Conservation (phyloP, 805 yeast genomes). For the Candida endomychidarum region DNA sequence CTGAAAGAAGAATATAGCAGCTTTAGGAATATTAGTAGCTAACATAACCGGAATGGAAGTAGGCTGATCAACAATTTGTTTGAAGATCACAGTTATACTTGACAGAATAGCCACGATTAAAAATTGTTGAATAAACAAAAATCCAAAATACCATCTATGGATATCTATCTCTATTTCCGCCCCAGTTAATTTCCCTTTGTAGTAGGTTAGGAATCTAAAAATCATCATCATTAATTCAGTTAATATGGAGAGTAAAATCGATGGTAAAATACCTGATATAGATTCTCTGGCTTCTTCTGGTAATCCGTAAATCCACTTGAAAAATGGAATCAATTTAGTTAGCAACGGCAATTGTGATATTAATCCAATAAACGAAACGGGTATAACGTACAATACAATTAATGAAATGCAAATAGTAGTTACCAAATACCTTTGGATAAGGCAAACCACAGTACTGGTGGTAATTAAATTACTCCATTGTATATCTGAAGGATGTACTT, state of each 20-base stretch:
- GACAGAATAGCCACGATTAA: constrained; percentile 83
- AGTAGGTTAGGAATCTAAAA: constrained; percentile 52
- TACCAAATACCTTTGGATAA: constrained; percentile 44
- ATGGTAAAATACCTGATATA: constrained; percentile 65
- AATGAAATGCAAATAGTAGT: constrained; percentile 47
- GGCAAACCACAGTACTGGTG: constrained; percentile 34
- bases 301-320: constrained; percentile 52
- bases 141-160: constrained; percentile 76
- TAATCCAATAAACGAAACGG: constrained; percentile 78
- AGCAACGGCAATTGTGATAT: constrained; percentile 72
- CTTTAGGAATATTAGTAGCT: constrained; percentile 79
- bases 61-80: constrained; percentile 66
- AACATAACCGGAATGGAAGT: constrained; percentile 67
- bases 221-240: constrained; percentile 61
- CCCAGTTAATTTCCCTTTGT: constrained; percentile 62
- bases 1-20: constrained; percentile 83
- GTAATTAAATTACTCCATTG: constrained; percentile 64
- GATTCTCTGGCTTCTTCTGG: constrained; percentile 56
- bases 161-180: constrained; percentile 65
- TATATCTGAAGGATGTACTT: constrained; percentile 65
- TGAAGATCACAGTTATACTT: constrained; percentile 64
- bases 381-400: constrained; percentile 68
- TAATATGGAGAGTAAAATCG: constrained; percentile 60
- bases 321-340: constrained; percentile 58
- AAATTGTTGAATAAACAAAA: constrained; percentile 79